Evolutionary conservation across 495 filamentous ascomycete species (phyloP).

Genomic region (Antarctomyces pellizariae): DNA sequence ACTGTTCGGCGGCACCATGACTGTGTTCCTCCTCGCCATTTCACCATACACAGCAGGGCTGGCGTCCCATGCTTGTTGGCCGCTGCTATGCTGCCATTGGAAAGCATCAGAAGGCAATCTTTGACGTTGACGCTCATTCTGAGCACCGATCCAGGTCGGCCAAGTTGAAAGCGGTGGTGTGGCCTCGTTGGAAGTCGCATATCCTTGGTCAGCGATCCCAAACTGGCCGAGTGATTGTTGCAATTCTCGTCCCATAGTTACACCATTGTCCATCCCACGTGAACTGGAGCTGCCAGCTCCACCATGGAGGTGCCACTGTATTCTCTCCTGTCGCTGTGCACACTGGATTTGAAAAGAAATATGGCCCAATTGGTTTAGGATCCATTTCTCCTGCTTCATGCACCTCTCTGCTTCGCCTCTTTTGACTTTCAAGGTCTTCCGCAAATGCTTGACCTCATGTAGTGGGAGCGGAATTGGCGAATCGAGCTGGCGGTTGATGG

Average conservation of each 20-base stretch:
- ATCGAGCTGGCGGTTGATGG: slow-evolving; percentile 8
- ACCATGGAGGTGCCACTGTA: slow-evolving; percentile 4
- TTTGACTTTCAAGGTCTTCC: slow-evolving; percentile 13
- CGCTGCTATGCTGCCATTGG: no score
- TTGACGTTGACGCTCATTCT: no score
- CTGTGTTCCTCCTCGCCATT: no score
- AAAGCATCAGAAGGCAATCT: no score
- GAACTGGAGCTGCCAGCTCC: neutral
- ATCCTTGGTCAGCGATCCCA: no score
- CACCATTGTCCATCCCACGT: neutral
- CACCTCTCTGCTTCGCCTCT: slow-evolving; percentile 14
- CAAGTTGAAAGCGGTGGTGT: slow-evolving; percentile 6
- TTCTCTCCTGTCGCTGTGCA: slow-evolving; percentile 14
- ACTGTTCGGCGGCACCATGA: no score
- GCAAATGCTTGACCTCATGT: slow-evolving; percentile 3
- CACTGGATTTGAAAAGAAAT: slow-evolving; percentile 20
- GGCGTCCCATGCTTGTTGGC: no score
- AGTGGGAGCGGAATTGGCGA: slow-evolving; percentile 1
- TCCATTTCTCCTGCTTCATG: slow-evolving; percentile 17
- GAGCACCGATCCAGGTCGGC: no score
- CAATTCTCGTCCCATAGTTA: slow-evolving; percentile 3
- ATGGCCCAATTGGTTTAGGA: slow-evolving; percentile 19
- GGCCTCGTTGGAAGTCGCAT: no score
- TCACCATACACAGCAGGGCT: no score
- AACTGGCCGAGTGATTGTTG: no score